Base-by-base conservation (phyloP, 345 rosid species). In the Stellera chamaejasme region DNA sequence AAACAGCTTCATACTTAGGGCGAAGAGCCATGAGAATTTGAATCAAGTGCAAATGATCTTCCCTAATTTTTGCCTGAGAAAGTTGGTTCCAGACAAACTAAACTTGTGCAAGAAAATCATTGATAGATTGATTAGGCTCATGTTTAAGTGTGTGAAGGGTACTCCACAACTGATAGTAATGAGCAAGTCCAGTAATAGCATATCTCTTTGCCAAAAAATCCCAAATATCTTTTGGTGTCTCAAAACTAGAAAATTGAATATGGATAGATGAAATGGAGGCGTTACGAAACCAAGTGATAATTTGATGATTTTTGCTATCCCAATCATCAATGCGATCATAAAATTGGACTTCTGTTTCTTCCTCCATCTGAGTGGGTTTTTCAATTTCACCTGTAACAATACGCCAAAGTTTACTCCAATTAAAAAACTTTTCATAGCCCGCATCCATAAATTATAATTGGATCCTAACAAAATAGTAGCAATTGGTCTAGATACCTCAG, bases 1-100 rank as follows among this genome's bases (percentile, higher is more conserved):
- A 1, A 10, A 46, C 49, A 12, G n/a, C 15, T 13, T 46, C n/a
- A 12, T 46, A 46, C 16, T 46, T 16, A 10, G n/a, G 49, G 5
- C 13, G 7, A 32, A 66, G 65, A 45, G 65, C 54, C 65, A 66
- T 60, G 19, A 66, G 43, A 45, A 59, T 47, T 39, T 66, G n/a
- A 66, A 59, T 66, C 13, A 66, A 44, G 13, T 59, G 43, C 3
- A 59, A 12, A 53, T 53, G 54, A 13, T 59, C 49, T 6, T 27
- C 11, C 48, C 7, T 45, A 8, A 52, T 15, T 25, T 53, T 52
- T 2, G 60, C 44, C n/a, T 59, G 44, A 26, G 52, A 36, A 10
- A 50, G 3, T 27, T 65, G 19, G 43, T 14, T 45, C 65, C 26
- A 52, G 32, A 51, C 42, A 1, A 50, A 50, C 15, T 61, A 50